Percentiles rank a stretch among this genome's conserved stretches.
Evolutionary conservation across 352 stramenopile genomes (phyloP).

Genomic region (Achlya hypogyna): DNA sequence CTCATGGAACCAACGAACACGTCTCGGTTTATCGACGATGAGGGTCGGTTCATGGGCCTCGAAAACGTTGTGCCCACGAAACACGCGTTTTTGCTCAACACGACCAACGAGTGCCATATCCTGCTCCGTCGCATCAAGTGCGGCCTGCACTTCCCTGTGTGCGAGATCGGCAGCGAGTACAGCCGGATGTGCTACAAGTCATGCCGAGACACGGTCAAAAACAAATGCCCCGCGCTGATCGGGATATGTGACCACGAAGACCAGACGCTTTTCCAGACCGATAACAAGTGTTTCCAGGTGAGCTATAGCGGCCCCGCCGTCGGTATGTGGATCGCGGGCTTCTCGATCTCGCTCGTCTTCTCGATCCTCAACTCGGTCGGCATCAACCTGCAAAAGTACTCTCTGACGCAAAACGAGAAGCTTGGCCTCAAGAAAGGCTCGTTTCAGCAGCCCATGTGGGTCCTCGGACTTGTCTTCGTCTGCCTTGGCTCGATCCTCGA

Average conservation of each 20-base stretch:
- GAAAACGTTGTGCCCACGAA: conserved; percentile 36
- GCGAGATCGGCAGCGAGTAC: conserved; percentile 64
- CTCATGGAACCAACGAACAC: conserved; percentile 25
- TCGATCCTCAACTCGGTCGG: conserved; percentile 83
- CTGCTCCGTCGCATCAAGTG: conserved; percentile 58
- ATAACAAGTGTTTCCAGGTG: conserved; percentile 67
- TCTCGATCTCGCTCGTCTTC: conserved; percentile 82
- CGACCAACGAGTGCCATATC: conserved; percentile 42
- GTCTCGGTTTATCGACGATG: conserved; percentile 34
- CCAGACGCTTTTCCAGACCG: conserved; percentile 25
- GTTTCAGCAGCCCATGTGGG: conserved; percentile 80
- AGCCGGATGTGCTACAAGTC: conserved; percentile 53
- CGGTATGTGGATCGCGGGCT: conserved; percentile 79
- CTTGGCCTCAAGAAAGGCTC: conserved; percentile 62
- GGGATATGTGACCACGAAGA: conserved; percentile 35
- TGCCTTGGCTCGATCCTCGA: conserved; percentile 78
- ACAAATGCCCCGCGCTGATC: conserved; percentile 49
- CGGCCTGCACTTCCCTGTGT: conserved; percentile 66
- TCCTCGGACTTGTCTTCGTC: conserved; percentile 80
- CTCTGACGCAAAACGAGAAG: conserved; percentile 63
- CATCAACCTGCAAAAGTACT: conserved; percentile 89
- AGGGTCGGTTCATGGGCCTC: conserved; percentile 24
- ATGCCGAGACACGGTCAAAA: conserved; percentile 46
- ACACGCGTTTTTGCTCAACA: conserved; percentile 46
- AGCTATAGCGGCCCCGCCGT: conserved; percentile 55